Evolutionary conservation across 2,329 filamentous ascomycete species (phyloP).

Genomic region (Teratosphaeria destructans): DNA sequence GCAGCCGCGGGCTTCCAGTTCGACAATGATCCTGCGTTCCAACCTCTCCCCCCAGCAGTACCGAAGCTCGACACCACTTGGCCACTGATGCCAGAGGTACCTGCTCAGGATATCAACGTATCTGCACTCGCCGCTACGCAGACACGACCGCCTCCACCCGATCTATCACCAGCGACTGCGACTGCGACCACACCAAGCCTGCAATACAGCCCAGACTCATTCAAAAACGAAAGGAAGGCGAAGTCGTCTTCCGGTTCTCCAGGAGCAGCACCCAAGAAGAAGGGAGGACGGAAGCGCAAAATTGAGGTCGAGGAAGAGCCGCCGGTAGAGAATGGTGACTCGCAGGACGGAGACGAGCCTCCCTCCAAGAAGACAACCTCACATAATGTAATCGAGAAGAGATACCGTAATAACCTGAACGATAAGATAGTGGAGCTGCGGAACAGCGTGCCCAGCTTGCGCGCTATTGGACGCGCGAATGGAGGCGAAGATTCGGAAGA

Average conservation of each 20-base stretch:
- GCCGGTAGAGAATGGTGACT: conserved; percentile 38
- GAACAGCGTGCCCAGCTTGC: conserved; percentile 82
- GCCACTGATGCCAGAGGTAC: conserved; percentile 14
- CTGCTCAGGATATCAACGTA: conserved; percentile 9
- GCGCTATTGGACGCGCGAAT: conserved; percentile 58
- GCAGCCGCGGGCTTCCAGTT: conserved; percentile 20
- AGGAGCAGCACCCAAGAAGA: conserved; percentile 19
- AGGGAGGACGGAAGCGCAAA: conserved; percentile 26
- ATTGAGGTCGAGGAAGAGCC: conserved; percentile 22
- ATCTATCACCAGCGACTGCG: not conserved
- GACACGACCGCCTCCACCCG: conserved; percentile 2
- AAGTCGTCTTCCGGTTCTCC: conserved; percentile 21
- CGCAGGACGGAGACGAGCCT: conserved; percentile 27
- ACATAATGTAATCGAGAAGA: conserved; percentile 97
- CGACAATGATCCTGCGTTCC: conserved; percentile 10
- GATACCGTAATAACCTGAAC: conserved; percentile 91
- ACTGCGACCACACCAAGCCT: conserved; percentile 7
- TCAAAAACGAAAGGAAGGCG: conserved; percentile 18
- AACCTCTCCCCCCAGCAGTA: conserved; percentile 7
- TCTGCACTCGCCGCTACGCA: conserved; percentile 15
- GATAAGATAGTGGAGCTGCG: conserved; percentile 90
- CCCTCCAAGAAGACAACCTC: conserved; percentile 72
- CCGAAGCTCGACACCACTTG: conserved; percentile 19
- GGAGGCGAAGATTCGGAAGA: conserved; percentile 71
- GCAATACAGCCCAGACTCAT: conserved; percentile 23